A percentile compares a stretch with the other conserved stretches of the same genome.
Evolutionary conservation across 345 rosid genomes (phyloP).

Genomic region (Salix brachista): DNA sequence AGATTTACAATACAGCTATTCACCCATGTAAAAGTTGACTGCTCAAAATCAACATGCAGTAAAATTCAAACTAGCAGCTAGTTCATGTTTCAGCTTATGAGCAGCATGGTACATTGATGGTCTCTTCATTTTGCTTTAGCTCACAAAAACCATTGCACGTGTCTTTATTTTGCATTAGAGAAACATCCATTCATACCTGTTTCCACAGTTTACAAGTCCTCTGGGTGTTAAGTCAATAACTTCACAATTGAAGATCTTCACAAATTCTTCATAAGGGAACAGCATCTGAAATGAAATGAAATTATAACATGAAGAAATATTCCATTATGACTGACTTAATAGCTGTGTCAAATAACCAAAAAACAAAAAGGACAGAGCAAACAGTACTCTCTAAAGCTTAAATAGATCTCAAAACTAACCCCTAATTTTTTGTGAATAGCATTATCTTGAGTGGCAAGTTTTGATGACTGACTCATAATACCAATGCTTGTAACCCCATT

Average conservation of each 20-base stretch:
- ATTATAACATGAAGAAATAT: conserved; percentile 3
- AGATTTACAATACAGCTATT: neutral
- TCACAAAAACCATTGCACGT: neutral
- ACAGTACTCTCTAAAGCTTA: neutral
- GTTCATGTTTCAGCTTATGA: neutral
- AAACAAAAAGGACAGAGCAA: neutral
- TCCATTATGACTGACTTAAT: neutral
- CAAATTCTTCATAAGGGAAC: conserved; percentile 78
- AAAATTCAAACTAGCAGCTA: neutral
- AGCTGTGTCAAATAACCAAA: neutral
- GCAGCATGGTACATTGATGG: neutral
- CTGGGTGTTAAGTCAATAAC: conserved; percentile 62
- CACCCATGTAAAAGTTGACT: neutral
- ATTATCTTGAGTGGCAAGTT: conserved; percentile 36
- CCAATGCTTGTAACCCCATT: conserved; percentile 37
- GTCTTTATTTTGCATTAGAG: neutral
- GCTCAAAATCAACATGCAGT: neutral
- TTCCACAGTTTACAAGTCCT: conserved; percentile 82
- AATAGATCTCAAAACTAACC: conserved; percentile 36
- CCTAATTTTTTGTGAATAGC: conserved; percentile 40
- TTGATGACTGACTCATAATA: conserved; percentile 51
- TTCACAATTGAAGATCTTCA: conserved; percentile 61
- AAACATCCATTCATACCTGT: conserved; percentile 39
- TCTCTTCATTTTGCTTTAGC: neutral
- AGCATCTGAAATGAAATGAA: conserved; percentile 37